Evolutionary conservation across 306 rosid genomes (phyloP), one percentile per base, ranked within the genome.

Genomic region (Abrus pulchellus): DNA sequence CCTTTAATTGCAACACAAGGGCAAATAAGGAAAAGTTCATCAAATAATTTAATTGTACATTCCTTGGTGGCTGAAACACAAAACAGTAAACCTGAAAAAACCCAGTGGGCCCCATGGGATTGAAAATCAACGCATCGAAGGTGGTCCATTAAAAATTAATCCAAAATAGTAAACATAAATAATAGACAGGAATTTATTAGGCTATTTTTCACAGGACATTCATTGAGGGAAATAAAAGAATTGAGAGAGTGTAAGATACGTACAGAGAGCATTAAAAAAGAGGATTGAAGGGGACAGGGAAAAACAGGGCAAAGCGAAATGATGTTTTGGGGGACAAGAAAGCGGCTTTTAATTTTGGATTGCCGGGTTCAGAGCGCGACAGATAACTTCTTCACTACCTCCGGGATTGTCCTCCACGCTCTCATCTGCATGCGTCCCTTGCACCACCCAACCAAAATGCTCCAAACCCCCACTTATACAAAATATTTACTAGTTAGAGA

Each of bases 321-420:
- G 88, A 90, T 81, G 85, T 78, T 83, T 52, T 44, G 80, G 92
- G 92, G 80, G 88, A 88, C 92, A 90, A 82, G 87, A 88, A 86
- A 88, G 86, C 76, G 85, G 76, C 86, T 86, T 90, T 86, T 83
- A 57, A 45, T 83, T 88, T 83, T 76, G 75, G 78, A 27, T 70
- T 86, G 89, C 82, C 88, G 82, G 88, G 38, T 83, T 77, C 77
- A 48, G 80, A 82, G 13, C 64, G 82, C 74, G 77, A 79, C 87
- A 83, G 33, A 1, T 71, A 64, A 82, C 82, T 38, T 75, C 59
- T 28, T 82, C 80, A 29, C 78, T 52, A 0, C 44, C 29, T 62
- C n/a, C 40, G 1, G 12, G 56, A 40, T 14, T 57, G 0, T 57
- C 1, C 34, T n/a, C 12, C 36, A 76, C 72, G 50, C 38, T 29